phyloP scores from a whole-genome alignment of 371 early-diverging fungal species.

The Lichtheimia ramosa region DNA sequence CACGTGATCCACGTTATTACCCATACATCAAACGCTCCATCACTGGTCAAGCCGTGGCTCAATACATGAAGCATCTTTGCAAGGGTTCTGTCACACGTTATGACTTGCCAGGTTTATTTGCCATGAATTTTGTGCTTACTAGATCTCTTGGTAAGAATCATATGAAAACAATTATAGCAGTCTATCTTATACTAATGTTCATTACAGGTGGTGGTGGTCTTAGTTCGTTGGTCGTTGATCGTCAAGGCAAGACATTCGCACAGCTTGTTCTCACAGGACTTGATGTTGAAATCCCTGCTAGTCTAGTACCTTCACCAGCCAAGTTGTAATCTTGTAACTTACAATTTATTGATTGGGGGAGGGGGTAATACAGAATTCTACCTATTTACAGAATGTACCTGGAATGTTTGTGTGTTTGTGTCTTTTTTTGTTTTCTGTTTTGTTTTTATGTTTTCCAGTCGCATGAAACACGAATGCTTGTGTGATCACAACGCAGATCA shows the following conservation, averaged over 20 bases:
- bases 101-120: conserved; percentile 62
- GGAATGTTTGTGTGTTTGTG: conserved; percentile 2
- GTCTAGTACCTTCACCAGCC: conserved; percentile 28
- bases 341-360: neutral
- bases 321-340: conserved; percentile 38
- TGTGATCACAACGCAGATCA: neutral
- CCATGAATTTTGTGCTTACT: conserved; percentile 76
- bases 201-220: conserved; percentile 68
- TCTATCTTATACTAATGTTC: neutral
- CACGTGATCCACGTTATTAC: conserved; percentile 59
- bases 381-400: conserved; percentile 11
- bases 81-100: conserved; percentile 65
- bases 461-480: too few relatives aligned
- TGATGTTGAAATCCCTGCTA: conserved; percentile 61
- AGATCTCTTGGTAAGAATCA: conserved; percentile 51
- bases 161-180: neutral
- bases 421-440: neutral
- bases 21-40: conserved; percentile 49
- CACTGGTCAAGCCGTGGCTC: conserved; percentile 47
- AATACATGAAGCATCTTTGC: conserved; percentile 66
- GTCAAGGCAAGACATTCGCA: conserved; percentile 78
- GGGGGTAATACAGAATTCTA: neutral
- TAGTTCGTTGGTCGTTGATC: conserved; percentile 65
- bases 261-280: conserved; percentile 60
- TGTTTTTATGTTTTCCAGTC: too few relatives aligned